Base-by-base conservation (phyloP, 345 rosid species). In the Carallia pectinifolia region DNA sequence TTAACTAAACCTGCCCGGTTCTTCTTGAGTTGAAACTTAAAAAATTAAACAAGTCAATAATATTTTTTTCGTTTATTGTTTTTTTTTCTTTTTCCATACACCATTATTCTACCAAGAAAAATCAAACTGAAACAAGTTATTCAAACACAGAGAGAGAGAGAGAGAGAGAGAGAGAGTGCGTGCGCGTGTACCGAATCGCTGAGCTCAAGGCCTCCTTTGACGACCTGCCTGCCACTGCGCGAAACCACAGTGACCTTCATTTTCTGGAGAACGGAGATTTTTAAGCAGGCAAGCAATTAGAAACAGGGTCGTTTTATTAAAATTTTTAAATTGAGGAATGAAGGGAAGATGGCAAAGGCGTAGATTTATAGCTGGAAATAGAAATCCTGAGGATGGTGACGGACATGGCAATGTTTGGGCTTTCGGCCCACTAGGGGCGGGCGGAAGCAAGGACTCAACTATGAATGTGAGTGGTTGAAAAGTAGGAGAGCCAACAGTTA, bases 241-340 rank as follows among this genome's bases (percentile, higher is more conserved):
- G 93, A 87, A 82, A 89, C 88, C 36, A 93, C 85, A 69, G 83
- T 70, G 70, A 94, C 87, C 85, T 88, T 91, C 98, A 94, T 94
- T 53, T 71, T 66, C 16, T 44, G 50, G 50, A 44, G 13, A 44
- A 4, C 1, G 18, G 15, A 44, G 65, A 70, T 66, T 61, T 66
- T 61, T 18, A 78, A 44, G 17, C 50, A 44, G 50, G 16, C 50
- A 44, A 44, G 5, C 50, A 44, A 15, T 4, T 4, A 44, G 4
- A 44, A 4, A 44, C 50, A 44, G 50, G 50, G 16, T 10, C 23
- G 23, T 44, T 44, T 10, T 3, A 44, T 13, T 44, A 44, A 44
- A 4, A 44, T 44, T 15, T 23, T 3, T 44, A 44, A 44, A 44
- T 44, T 44, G 50, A 44, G 17, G 12, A 44, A 44, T 44, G 50